These are phyloP conservation scores for Lactarius hatsudake DNA, from an alignment of 768 basidiomycete genomes.

Conservation along the genomic window DNA sequence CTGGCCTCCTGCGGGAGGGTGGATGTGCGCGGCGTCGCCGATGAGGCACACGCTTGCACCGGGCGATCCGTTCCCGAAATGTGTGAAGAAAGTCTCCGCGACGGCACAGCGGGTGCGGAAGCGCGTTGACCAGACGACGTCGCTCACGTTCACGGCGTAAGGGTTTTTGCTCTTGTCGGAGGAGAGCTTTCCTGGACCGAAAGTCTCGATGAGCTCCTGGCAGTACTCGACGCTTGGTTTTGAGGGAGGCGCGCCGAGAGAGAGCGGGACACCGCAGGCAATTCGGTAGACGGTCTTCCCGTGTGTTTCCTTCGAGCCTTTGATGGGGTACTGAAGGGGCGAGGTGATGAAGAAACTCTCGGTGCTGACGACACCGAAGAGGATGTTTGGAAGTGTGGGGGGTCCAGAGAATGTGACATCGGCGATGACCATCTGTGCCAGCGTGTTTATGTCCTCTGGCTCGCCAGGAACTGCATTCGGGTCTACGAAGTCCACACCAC, in stretches of 20 bases:
- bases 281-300: conserved; percentile 39
- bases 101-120: conserved; percentile 46
- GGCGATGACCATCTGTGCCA: conserved; percentile 45
- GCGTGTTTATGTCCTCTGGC: conserved; percentile 31
- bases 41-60: conserved; percentile 33
- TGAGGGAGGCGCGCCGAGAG: conserved; percentile 37
- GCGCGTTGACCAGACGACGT: conserved; percentile 45
- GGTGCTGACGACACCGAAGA: conserved; percentile 32
- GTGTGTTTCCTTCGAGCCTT: conserved; percentile 23
- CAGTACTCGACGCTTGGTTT: conserved; percentile 42
- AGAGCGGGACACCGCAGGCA: conserved; percentile 39
- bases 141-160: conserved; percentile 35
- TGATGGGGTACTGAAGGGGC: conserved; percentile 38
- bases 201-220: conserved; percentile 43
- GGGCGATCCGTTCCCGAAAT: conserved; percentile 28
- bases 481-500: conserved; percentile 45
- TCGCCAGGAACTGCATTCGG: conserved; percentile 35
- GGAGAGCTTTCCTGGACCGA: conserved; percentile 37
- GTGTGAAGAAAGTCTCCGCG: conserved; percentile 40
- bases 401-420: conserved; percentile 42
- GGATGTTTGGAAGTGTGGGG: conserved; percentile 29
- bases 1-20: conserved; percentile 54
- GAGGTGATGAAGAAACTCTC: conserved; percentile 38
- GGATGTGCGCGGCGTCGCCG: conserved; percentile 53
- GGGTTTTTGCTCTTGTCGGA: conserved; percentile 39